Conservation (phyloP, 202 grass and related monocot genomes). For the Miscanthus sacchariflorus region DNA sequence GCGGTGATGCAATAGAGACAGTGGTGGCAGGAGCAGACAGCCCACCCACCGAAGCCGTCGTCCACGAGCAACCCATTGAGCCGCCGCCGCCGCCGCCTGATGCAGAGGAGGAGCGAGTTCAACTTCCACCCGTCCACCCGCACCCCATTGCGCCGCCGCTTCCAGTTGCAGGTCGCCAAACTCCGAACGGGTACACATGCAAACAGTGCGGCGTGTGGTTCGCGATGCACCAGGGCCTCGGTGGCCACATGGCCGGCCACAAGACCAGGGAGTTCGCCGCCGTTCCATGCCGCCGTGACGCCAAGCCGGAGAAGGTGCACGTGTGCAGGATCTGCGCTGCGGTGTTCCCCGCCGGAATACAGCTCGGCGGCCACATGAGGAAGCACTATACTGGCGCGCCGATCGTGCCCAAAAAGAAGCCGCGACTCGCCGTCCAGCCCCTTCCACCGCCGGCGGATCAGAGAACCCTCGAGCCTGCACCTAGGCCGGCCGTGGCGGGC, state of each 20-base stretch:
- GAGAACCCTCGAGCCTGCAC: not conserved
- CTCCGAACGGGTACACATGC: not conserved
- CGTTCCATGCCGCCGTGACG: not conserved
- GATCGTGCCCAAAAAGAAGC: conserved; percentile 36
- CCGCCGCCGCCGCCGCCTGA: not conserved
- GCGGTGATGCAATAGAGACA: not conserved
- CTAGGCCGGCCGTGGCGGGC: not conserved
- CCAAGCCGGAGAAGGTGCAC: conserved; percentile 9
- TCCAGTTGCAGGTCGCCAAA: not conserved
- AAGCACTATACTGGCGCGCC: conserved; percentile 21
- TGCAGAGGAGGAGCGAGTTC: not conserved
- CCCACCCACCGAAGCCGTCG: not conserved
- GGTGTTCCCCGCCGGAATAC: not conserved
- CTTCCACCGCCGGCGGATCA: not conserved
- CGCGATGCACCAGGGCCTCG: conserved; percentile 48
- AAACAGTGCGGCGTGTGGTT: not conserved
- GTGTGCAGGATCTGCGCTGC: conserved; percentile 8
- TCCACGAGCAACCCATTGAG: not conserved
- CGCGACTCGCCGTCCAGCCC: not conserved
- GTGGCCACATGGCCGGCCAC: conserved; percentile 51
- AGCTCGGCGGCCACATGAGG: conserved; percentile 58
- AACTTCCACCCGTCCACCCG: not conserved
- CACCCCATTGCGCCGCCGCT: not conserved
- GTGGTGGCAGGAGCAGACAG: not conserved
- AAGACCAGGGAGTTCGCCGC: conserved; percentile 4